Evolutionary conservation across 345 rosid species (phyloP).

Genomic region (Eucalyptus pauciflora): DNA sequence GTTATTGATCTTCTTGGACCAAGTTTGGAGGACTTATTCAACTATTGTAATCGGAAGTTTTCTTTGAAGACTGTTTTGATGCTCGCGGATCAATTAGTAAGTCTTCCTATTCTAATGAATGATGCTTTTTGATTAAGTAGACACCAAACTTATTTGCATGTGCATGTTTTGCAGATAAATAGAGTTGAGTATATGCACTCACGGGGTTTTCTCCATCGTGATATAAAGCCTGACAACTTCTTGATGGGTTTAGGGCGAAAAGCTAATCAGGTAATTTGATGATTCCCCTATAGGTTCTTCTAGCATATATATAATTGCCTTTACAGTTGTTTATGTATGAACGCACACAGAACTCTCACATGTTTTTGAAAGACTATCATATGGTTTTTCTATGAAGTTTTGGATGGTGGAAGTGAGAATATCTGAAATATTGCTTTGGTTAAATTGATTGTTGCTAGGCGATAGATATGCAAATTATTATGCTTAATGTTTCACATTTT

Average conservation of each 20-base stretch:
- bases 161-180: constrained; percentile 33
- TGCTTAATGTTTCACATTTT: background rate
- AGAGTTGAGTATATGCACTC: constrained; percentile 90
- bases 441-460: background rate
- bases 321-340: background rate
- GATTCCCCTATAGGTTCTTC: background rate
- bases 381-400: background rate
- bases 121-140: background rate
- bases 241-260: constrained; percentile 92
- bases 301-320: background rate
- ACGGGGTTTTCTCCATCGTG: constrained; percentile 88
- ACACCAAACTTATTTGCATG: background rate
- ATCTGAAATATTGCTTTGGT: background rate
- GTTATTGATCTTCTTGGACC: constrained; percentile 96
- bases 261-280: constrained; percentile 65
- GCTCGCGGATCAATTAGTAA: constrained; percentile 91
- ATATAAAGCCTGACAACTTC: constrained; percentile 88
- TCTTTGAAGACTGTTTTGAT: constrained; percentile 76
- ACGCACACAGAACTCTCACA: background rate
- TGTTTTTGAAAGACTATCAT: background rate
- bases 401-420: background rate
- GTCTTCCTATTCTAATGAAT: constrained; percentile 2
- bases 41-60: constrained; percentile 72
- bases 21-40: constrained; percentile 84
- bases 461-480: background rate